Evolutionary conservation across 2,329 filamentous ascomycete genomes (phyloP).

Genomic region (Apiospora saccharicola): DNA sequence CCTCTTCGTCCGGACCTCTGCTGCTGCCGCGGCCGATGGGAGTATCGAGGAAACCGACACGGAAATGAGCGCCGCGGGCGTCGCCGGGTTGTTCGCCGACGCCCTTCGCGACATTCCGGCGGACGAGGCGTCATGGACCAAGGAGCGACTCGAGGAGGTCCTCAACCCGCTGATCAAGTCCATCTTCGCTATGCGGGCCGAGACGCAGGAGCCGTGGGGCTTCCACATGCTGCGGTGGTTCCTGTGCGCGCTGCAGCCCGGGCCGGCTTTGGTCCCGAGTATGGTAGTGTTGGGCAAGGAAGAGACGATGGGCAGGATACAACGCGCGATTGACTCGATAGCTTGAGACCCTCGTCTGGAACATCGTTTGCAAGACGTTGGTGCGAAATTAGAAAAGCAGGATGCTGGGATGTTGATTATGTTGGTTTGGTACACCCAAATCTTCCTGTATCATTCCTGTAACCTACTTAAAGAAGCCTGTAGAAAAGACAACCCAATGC

Average conservation of each 20-base stretch:
- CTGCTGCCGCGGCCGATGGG: background rate
- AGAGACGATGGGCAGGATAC: slow-evolving; percentile 36
- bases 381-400: too few species aligned
- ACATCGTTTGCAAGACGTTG: background rate
- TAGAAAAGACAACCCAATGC: slow-evolving; percentile 18
- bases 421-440: slow-evolving; percentile 5
- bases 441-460: slow-evolving; percentile 13
- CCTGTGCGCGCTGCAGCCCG: slow-evolving; percentile 34
- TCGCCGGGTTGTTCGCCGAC: slow-evolving; percentile 30
- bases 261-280: slow-evolving; percentile 35
- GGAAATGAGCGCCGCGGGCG: slow-evolving; percentile 26
- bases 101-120: slow-evolving; percentile 30
- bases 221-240: slow-evolving; percentile 41
- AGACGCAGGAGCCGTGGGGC: slow-evolving; percentile 33
- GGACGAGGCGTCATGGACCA: slow-evolving; percentile 31
- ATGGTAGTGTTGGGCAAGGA: slow-evolving; percentile 39
- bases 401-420: background rate
- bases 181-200: slow-evolving; percentile 28
- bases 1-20: background rate
- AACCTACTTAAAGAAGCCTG: slow-evolving; percentile 4
- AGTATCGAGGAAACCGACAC: background rate
- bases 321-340: background rate
- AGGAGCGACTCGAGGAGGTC: slow-evolving; percentile 24
- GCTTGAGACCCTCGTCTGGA: background rate
- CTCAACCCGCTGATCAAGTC: slow-evolving; percentile 33